A percentile compares a stretch with the other conserved stretches of the same genome.
phyloP scores from a whole-genome alignment of 2,329 filamentous ascomycete species.

The Thielaviopsis populi region DNA sequence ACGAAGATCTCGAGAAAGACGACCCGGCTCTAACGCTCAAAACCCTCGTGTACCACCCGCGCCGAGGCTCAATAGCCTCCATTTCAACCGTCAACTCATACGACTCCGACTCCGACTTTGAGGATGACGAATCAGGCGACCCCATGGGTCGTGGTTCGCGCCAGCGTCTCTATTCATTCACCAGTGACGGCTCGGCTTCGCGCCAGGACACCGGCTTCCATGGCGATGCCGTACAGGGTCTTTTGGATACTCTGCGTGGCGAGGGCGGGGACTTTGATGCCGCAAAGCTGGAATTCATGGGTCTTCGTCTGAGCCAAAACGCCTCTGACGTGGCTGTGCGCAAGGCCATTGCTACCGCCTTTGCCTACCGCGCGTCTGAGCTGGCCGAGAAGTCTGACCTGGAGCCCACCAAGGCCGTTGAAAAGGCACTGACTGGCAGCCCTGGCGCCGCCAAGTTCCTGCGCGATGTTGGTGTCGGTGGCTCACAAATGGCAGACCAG shows the following conservation, averaged over 20 bases:
- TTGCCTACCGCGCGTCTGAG: conserved; percentile 66
- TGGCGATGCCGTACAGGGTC: conserved; percentile 67
- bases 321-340: conserved; percentile 82
- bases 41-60: conserved; percentile 38
- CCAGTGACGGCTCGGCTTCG: conserved; percentile 55
- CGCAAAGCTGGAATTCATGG: conserved; percentile 78
- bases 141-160: conserved; percentile 45
- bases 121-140: conserved; percentile 32
- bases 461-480: conserved; percentile 44
- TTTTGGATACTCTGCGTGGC: conserved; percentile 72
- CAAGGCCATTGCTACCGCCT: conserved; percentile 68
- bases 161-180: conserved; percentile 54
- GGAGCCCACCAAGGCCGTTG: conserved; percentile 49
- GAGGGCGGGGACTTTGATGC: conserved; percentile 65
- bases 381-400: conserved; percentile 41
- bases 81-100: conserved; percentile 35
- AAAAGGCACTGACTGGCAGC: conserved; percentile 41
- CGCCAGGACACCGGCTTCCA: conserved; percentile 52
- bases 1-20: conserved; percentile 35
- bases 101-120: conserved; percentile 49
- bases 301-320: conserved; percentile 78
- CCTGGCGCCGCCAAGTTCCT: conserved; percentile 41
- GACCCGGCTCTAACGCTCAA: conserved; percentile 39
- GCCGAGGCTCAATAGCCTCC: conserved; percentile 38
- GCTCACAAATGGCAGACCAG: conserved; percentile 59